Base-by-base conservation (phyloP, 2,329 filamentous ascomycete genomes). In the Colletotrichum acutatum region DNA sequence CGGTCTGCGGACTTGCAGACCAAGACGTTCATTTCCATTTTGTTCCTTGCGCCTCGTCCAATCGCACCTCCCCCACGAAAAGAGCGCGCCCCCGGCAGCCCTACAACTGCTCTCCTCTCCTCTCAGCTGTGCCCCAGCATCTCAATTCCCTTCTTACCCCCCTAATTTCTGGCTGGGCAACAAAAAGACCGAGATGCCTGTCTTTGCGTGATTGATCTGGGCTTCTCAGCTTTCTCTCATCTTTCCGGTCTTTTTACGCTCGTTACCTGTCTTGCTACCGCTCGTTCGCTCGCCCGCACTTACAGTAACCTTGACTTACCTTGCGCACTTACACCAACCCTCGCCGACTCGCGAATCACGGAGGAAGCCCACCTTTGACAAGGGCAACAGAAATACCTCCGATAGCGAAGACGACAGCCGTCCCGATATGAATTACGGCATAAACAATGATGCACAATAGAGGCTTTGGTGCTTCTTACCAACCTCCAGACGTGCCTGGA, bases 391-490 rank as follows among this genome's bases (percentile, higher is more conserved):
- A 12, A 49, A 28, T 28, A 32, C 30, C 19, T 28, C 34, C 62
- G 52, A 65, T 42, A 56, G 12, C 62, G 24, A 32, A 32, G n/a
- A 42, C 56, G 56, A 58, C 5, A 12, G 11, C 30, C 22, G 66
- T 37, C 60, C 57, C 37, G 71, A 74, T 53, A 74, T 74, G 71
- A 67, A 12, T 72, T 68, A 30, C 42, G 37, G n/a, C 30, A 57
- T 72, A 56, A 65, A 74, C 5, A 32, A 74, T 74, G 71, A 53
- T 62, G 57, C 63, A 74, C 16, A 46, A 59, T 30, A 68, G 68
- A 72, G 71, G 42, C 68, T 68, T 53, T 28, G 82, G 76, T 77
- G 68, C 74, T 80, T 77, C 73, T 75, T 78, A 75, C 80, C 79
- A 57, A 79, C 66, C 49, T 61, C 71, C 56, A 19, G 68, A 58